Evolutionary conservation across 192 early-diverging fungal genomes (phyloP).

Genomic region (Chytriomyces sp.): DNA sequence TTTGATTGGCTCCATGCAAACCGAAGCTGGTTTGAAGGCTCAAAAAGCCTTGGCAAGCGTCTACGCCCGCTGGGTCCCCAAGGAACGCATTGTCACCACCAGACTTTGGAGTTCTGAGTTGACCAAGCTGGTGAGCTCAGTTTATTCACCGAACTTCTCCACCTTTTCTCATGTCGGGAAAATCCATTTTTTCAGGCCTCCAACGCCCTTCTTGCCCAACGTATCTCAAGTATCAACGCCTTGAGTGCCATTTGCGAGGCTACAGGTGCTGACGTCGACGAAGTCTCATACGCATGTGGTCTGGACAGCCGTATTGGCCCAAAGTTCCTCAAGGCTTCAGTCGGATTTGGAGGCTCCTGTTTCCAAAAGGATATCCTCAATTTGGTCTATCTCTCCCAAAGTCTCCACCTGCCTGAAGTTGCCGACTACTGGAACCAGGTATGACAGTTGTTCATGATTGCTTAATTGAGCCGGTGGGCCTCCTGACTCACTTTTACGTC

Average conservation of each 20-base stretch:
- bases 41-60: conserved; percentile 75
- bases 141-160: background rate
- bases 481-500: background rate
- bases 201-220: conserved; percentile 92
- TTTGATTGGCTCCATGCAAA: conserved; percentile 82
- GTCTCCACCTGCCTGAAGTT: conserved; percentile 84
- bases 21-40: conserved; percentile 72
- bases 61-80: conserved; percentile 88
- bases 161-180: background rate
- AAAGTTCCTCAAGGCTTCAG: conserved; percentile 87
- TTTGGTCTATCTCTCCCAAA: conserved; percentile 85
- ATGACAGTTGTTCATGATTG: background rate
- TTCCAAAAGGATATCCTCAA: conserved; percentile 96
- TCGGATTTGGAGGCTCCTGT: conserved; percentile 95
- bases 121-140: conserved; percentile 74
- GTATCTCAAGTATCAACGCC: conserved; percentile 90
- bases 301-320: conserved; percentile 84
- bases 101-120: conserved; percentile 95
- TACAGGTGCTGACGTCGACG: conserved; percentile 86
- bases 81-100: conserved; percentile 85
- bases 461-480: background rate
- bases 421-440: conserved; percentile 91
- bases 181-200: conserved; percentile 62
- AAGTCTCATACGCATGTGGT: conserved; percentile 90
- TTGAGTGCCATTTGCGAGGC: conserved; percentile 91